phyloP scores from a whole-genome alignment of 2,329 filamentous ascomycete species.

The Botrytis galanthina region DNA sequence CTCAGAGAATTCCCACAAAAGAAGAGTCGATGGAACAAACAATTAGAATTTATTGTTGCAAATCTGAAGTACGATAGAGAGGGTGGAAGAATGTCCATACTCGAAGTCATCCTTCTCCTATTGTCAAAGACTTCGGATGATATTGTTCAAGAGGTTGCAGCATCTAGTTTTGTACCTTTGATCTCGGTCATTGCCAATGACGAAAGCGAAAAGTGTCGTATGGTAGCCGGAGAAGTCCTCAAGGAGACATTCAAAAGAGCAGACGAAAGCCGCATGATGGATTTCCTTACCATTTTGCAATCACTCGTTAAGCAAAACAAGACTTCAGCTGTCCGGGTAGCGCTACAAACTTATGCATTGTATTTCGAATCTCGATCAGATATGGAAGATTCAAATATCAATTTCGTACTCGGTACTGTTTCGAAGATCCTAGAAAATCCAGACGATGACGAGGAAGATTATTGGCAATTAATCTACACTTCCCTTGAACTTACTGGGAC shows the following conservation, averaged over 20 bases:
- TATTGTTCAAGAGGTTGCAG: slow-evolving; percentile 76
- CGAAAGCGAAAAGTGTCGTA: slow-evolving; percentile 78
- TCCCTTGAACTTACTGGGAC: slow-evolving; percentile 67
- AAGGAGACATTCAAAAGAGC: slow-evolving; percentile 78
- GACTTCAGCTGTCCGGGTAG: slow-evolving; percentile 65
- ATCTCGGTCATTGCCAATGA: slow-evolving; percentile 87
- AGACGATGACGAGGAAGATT: slow-evolving; percentile 54
- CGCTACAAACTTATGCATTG: slow-evolving; percentile 76
- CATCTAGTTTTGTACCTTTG: slow-evolving; percentile 80
- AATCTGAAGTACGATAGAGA: slow-evolving; percentile 90
- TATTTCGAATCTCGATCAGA: slow-evolving; percentile 70
- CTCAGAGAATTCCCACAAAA: slow-evolving; percentile 91
- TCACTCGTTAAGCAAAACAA: slow-evolving; percentile 75
- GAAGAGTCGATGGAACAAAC: slow-evolving; percentile 83
- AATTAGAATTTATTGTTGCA: slow-evolving; percentile 82
- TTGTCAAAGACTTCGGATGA: slow-evolving; percentile 80
- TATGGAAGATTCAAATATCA: slow-evolving; percentile 57
- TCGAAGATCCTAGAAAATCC: slow-evolving; percentile 51
- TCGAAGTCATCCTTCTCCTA: slow-evolving; percentile 87
- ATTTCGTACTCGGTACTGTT: slow-evolving; percentile 51
- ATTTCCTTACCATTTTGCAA: slow-evolving; percentile 68
- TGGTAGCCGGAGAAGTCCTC: slow-evolving; percentile 76
- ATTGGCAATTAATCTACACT: slow-evolving; percentile 70
- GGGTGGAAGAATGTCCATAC: slow-evolving; percentile 84
- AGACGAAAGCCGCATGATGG: slow-evolving; percentile 67